phyloP scores from a whole-genome alignment of 2,329 filamentous ascomycete genomes.

The Didymella arachidicola region DNA sequence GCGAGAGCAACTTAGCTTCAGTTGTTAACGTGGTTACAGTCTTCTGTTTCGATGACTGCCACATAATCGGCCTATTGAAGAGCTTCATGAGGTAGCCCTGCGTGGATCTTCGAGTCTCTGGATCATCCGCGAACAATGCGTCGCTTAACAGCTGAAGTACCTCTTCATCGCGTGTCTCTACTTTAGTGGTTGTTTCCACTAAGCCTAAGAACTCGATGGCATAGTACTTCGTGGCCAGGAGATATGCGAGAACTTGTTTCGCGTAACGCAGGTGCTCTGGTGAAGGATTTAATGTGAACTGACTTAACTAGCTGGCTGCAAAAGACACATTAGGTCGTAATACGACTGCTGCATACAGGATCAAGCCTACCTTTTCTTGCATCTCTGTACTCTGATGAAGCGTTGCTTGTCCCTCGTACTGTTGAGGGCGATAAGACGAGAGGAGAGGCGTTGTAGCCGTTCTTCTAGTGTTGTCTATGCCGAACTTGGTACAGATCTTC shows the following conservation, averaged over 20 bases:
- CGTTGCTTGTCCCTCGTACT: neutral
- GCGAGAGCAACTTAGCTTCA: no score
- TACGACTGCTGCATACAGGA: neutral
- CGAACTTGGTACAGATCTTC: no score
- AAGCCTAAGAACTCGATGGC: slow-evolving; percentile 1
- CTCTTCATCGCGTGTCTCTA: neutral
- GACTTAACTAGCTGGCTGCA: neutral
- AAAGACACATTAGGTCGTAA: neutral
- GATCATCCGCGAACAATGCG: neutral
- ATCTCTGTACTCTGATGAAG: slow-evolving; percentile 1
- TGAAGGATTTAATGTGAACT: neutral
- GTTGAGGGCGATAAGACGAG: neutral
- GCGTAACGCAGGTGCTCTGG: neutral
- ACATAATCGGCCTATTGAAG: no score
- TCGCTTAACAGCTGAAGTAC: neutral
- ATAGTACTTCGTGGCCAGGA: neutral
- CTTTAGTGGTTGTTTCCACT: slow-evolving; percentile 1
- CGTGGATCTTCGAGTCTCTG: no score
- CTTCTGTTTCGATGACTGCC: no score
- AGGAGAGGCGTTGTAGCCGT: no score
- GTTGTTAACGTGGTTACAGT: no score
- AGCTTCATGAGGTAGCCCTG: no score
- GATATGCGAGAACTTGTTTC: neutral
- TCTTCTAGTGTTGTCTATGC: no score
- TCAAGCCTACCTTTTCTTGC: slow-evolving; percentile 1